A percentile compares a stretch with the other conserved stretches of the same genome.
Conservation (phyloP, 352 stramenopile species). For the Phytophthora litchii region DNA sequence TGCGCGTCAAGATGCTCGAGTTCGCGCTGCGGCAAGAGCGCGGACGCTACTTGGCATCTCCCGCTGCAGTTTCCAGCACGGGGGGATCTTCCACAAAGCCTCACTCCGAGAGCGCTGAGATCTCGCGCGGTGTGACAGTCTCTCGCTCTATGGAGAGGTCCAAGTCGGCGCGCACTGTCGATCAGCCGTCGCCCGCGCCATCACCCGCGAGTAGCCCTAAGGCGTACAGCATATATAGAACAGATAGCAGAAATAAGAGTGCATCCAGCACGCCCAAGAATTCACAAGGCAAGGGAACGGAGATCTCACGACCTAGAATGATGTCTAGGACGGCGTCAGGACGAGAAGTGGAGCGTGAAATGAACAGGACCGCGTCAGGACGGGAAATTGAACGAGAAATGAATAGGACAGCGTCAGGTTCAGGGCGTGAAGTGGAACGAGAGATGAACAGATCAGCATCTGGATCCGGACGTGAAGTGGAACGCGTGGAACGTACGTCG, state of each 20-base stretch:
- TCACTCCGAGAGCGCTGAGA: constrained; percentile 40
- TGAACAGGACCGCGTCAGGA: constrained; percentile 28
- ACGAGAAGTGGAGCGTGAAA: constrained; percentile 44
- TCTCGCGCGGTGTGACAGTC: constrained; percentile 60
- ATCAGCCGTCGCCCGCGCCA: constrained; percentile 45
- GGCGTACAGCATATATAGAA: constrained; percentile 60
- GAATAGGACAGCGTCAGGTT: constrained; percentile 48
- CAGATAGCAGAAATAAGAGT: constrained; percentile 60
- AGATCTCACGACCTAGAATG: constrained; percentile 82
- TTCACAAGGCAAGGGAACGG: constrained; percentile 57
- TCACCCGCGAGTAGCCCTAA: constrained; percentile 43
- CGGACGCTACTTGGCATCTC: constrained; percentile 78
- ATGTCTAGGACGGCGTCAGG: constrained; percentile 58
- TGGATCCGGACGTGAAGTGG: constrained; percentile 43
- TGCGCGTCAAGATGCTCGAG: constrained; percentile 91
- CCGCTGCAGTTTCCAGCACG: constrained; percentile 63
- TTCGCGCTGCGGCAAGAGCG: constrained; percentile 84
- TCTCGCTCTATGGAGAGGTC: constrained; percentile 61
- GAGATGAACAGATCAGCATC: constrained; percentile 35
- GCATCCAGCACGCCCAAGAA: constrained; percentile 43
- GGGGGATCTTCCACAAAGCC: constrained; percentile 24
- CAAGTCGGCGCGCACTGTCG: constrained; percentile 50
- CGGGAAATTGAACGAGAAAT: constrained; percentile 60
- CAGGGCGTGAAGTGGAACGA: constrained; percentile 44
- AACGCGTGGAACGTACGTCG: constrained; percentile 37